A percentile compares a stretch with the other conserved stretches of the same genome.
These are phyloP conservation scores for Wickerhamiella siamensis DNA, from an alignment of 805 yeast genomes.

Conservation along the genomic window DNA sequence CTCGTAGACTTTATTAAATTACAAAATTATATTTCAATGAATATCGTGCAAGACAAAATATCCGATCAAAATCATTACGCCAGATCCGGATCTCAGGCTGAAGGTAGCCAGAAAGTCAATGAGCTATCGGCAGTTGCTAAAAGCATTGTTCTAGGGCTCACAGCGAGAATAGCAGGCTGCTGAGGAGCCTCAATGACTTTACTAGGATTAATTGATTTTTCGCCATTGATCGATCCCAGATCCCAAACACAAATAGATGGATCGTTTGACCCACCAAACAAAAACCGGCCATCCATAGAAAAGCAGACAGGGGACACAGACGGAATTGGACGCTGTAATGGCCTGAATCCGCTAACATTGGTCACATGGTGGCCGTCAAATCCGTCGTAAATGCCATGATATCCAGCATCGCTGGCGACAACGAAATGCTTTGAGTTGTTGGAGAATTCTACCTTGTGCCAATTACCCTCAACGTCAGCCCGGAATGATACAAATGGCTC, in stretches of 20 bases:
- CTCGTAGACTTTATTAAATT: no score
- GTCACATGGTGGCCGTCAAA: constrained; percentile 42
- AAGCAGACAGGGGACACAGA: constrained; percentile 41
- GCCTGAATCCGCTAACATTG: constrained; percentile 34
- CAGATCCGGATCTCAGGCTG: no score
- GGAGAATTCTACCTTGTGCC: constrained; percentile 65
- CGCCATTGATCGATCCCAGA: constrained; percentile 13
- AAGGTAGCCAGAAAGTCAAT: constrained; percentile 30
- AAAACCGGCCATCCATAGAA: constrained; percentile 52
- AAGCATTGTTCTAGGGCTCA: constrained; percentile 47
- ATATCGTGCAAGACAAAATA: no score
- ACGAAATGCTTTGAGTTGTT: constrained; percentile 57
- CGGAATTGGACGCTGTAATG: constrained; percentile 29
- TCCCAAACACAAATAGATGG: constrained; percentile 44
- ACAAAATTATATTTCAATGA: no score
- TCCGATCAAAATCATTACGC: no score
- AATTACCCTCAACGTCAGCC: constrained; percentile 27
- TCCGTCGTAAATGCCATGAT: constrained; percentile 56
- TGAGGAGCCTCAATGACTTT: constrained; percentile 13
- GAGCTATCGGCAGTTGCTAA: constrained; percentile 53
- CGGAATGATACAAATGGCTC: constrained; percentile 39
- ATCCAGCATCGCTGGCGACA: constrained; percentile 39
- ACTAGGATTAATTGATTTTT: constrained; percentile 16
- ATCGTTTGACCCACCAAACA: constrained; percentile 46
- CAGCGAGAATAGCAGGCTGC: constrained; percentile 20